These are phyloP conservation scores for Phytophthora lateralis DNA, from an alignment of 352 stramenopile species.

Conservation along the genomic window DNA sequence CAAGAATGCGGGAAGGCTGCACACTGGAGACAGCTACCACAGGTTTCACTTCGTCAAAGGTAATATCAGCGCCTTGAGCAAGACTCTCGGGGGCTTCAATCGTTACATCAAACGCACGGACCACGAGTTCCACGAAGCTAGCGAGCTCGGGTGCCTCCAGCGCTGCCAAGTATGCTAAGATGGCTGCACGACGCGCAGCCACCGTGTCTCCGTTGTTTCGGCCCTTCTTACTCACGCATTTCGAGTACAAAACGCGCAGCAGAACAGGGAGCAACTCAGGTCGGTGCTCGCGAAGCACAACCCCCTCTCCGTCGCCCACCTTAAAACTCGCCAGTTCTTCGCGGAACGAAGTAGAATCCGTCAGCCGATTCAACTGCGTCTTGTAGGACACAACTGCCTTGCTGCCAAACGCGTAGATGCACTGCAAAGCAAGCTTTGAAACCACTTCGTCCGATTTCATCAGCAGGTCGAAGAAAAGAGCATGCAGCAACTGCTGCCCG, in stretches of 20 bases:
- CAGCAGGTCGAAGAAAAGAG: constrained; percentile 88
- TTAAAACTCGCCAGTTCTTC: constrained; percentile 92
- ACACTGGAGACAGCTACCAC: constrained; percentile 53
- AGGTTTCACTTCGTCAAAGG: constrained; percentile 21
- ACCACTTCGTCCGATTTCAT: constrained; percentile 90
- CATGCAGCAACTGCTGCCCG: constrained; percentile 75
- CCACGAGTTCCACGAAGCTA: constrained; percentile 90
- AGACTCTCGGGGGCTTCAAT: constrained; percentile 29
- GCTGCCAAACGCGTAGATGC: constrained; percentile 85
- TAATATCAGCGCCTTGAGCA: constrained; percentile 16
- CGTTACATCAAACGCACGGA: constrained; percentile 83
- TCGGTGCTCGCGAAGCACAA: constrained; percentile 85
- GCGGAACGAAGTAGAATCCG: constrained; percentile 81
- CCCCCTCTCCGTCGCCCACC: constrained; percentile 65
- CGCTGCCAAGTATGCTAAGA: constrained; percentile 89
- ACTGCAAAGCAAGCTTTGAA: constrained; percentile 87
- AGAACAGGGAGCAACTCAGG: constrained; percentile 83
- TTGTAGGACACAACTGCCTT: constrained; percentile 89
- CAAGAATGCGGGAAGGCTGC: constrained; percentile 79
- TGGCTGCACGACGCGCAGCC: constrained; percentile 82
- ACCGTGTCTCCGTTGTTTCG: constrained; percentile 86
- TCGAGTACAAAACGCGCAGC: constrained; percentile 90
- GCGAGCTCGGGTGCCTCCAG: constrained; percentile 77
- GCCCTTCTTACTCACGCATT: constrained; percentile 89
- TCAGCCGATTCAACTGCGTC: constrained; percentile 81